phyloP scores from a whole-genome alignment of 1,284 basidiomycete species.

The Ceratobasidium sp. region DNA sequence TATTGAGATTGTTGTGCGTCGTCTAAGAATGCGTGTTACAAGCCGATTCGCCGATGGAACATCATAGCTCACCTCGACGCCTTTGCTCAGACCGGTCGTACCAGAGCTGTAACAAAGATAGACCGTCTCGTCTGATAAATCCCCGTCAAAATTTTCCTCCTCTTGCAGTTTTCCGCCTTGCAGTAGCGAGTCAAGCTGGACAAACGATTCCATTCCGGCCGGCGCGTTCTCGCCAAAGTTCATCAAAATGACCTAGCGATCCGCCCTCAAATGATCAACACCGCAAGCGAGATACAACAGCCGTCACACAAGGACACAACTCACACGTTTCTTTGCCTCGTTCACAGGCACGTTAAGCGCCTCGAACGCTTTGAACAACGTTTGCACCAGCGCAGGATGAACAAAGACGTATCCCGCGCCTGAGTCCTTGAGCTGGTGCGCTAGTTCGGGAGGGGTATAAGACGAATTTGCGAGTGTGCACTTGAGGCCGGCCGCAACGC shows the following conservation, averaged over 20 bases:
- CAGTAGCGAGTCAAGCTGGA: conserved; percentile 62
- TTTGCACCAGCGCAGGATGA: conserved; percentile 65
- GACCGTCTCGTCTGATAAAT: conserved; percentile 64
- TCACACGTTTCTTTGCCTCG: conserved; percentile 64
- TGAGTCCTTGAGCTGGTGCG: conserved; percentile 69
- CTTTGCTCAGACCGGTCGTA: conserved; percentile 73
- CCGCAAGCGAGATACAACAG: not conserved
- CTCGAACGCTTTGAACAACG: conserved; percentile 64
- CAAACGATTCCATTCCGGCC: conserved; percentile 51
- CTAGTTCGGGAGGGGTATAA: conserved; percentile 63
- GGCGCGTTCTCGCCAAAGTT: conserved; percentile 22
- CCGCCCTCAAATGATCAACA: not conserved
- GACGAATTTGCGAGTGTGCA: conserved; percentile 64
- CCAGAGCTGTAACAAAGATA: conserved; percentile 78
- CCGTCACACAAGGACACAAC: conserved; percentile 57
- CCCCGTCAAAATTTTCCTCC: conserved; percentile 67
- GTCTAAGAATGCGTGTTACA: conserved; percentile 59
- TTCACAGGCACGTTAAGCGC: conserved; percentile 58
- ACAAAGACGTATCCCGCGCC: conserved; percentile 68
- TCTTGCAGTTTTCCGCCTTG: conserved; percentile 61
- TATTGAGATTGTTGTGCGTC: conserved; percentile 74
- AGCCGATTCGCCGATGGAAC: not conserved
- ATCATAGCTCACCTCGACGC: conserved; percentile 57
- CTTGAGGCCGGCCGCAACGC: conserved; percentile 67
- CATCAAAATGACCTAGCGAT: conserved; percentile 43